phyloP scores from a whole-genome alignment of 1,284 basidiomycete genomes.

The Schizopora paradoxa region DNA sequence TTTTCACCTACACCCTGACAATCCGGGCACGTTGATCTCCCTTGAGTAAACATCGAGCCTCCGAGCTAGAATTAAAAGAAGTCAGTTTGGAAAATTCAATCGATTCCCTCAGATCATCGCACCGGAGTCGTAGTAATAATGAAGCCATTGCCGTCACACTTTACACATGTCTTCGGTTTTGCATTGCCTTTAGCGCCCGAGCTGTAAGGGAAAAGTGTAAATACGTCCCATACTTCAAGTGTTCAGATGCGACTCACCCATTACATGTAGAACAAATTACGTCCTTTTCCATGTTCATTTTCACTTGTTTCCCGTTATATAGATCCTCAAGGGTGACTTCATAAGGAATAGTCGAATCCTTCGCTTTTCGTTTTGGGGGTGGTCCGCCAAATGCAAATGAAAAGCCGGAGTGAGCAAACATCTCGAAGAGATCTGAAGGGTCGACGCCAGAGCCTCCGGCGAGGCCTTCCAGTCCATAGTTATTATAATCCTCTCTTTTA shows the following conservation, averaged over 20 bases:
- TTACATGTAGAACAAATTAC: constrained; percentile 75
- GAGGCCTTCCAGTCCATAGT: constrained; percentile 69
- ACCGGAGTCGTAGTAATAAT: constrained; percentile 54
- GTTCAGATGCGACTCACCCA: constrained; percentile 50
- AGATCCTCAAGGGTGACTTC: constrained; percentile 89
- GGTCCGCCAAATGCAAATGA: constrained; percentile 53
- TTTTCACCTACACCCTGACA: constrained; percentile 80
- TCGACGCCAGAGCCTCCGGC: constrained; percentile 50
- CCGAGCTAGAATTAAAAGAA: constrained; percentile 35
- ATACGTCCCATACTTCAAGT: constrained; percentile 4
- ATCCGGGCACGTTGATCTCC: constrained; percentile 61
- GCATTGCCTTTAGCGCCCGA: constrained; percentile 77
- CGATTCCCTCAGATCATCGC: not conserved
- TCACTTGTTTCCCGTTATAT: constrained; percentile 87
- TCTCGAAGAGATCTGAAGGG: constrained; percentile 70
- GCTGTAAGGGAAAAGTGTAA: constrained; percentile 35
- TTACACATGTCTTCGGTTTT: constrained; percentile 75
- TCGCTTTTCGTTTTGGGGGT: constrained; percentile 49
- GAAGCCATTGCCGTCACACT: constrained; percentile 83
- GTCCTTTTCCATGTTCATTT: constrained; percentile 87
- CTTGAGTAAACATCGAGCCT: constrained; percentile 44
- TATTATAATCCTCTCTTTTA: constrained; percentile 77
- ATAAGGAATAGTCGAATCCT: constrained; percentile 77
- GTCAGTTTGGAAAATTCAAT: constrained; percentile 3
- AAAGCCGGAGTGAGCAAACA: constrained; percentile 57